Conservation (phyloP, 306 rosid genomes). For the Glycyrrhiza uralensis region DNA sequence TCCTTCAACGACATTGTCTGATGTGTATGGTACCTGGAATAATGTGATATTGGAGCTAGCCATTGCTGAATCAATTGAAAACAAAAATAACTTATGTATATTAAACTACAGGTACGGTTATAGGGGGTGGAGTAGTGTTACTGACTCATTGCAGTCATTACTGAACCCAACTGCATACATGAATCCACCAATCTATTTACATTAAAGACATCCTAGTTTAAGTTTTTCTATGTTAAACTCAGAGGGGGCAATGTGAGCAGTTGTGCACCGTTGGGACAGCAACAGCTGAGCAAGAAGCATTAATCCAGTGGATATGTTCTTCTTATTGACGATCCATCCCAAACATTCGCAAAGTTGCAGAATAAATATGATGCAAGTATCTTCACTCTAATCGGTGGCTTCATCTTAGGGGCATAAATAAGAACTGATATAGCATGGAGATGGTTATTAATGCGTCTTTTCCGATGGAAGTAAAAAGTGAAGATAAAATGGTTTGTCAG, state of each 20-base stretch:
- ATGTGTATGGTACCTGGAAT: constrained; percentile 71
- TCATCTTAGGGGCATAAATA: background rate
- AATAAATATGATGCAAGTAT: constrained; percentile 10
- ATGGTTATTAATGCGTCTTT: background rate
- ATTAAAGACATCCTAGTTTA: background rate
- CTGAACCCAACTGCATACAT: constrained; percentile 16
- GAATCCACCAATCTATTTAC: background rate
- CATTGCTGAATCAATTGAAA: constrained; percentile 23
- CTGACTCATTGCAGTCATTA: constrained; percentile 2
- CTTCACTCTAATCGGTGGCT: constrained; percentile 8
- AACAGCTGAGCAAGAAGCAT: constrained; percentile 3
- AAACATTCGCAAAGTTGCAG: constrained; percentile 11
- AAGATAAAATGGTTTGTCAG: background rate
- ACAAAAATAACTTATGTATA: background rate
- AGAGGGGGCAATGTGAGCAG: background rate
- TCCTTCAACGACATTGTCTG: constrained; percentile 97
- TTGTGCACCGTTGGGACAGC: background rate
- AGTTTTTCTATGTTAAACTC: constrained; percentile 4
- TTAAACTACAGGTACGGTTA: background rate
- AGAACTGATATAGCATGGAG: background rate
- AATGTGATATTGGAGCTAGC: constrained; percentile 20
- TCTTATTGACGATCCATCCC: background rate
- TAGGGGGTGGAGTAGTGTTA: background rate
- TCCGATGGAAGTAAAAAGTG: constrained; percentile 8
- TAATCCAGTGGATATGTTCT: background rate